Conservation (phyloP, 2,329 filamentous ascomycete genomes). For the Aspergillus nomiae region DNA sequence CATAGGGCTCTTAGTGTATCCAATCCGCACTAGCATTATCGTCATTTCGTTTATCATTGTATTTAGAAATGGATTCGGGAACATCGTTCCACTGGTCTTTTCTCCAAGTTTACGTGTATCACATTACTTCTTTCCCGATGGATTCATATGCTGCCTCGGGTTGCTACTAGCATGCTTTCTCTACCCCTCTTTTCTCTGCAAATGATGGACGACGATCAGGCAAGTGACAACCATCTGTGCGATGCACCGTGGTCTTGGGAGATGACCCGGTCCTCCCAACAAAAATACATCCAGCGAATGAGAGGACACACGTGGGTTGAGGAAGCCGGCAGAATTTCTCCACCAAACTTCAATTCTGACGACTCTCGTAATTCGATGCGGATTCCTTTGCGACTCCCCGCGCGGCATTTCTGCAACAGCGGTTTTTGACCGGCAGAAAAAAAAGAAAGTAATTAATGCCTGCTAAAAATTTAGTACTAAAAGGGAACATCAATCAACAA, state of each 20-base stretch:
- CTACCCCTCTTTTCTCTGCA: constrained; percentile 6
- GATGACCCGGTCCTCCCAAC: background rate
- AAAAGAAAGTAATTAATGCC: constrained; percentile 14
- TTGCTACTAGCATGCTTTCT: background rate
- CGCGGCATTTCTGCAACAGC: constrained; percentile 8
- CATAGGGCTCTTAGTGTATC: constrained; percentile 19
- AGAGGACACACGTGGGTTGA: constrained; percentile 15
- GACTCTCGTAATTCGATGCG: constrained; percentile 8
- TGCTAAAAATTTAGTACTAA: constrained; percentile 12
- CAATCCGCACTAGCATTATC: constrained; percentile 21
- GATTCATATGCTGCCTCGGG: constrained; percentile 13
- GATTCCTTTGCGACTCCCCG: constrained; percentile 13
- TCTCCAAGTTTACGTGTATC: background rate
- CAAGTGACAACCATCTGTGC: background rate
- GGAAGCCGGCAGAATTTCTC: background rate
- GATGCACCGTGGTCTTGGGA: constrained; percentile 1
- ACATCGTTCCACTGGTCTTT: background rate
- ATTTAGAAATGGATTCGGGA: constrained; percentile 12
- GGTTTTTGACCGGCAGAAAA: constrained; percentile 31
- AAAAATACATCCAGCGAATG: constrained; percentile 10
- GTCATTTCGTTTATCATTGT: constrained; percentile 13
- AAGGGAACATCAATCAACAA: constrained; percentile 7
- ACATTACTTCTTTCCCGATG: background rate
- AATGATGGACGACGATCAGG: constrained; percentile 8
- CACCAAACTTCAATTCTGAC: constrained; percentile 2